These are phyloP conservation scores for Selaginella moellendorffii DNA, from an alignment of 75 land plant species.

Conservation along the genomic window DNA sequence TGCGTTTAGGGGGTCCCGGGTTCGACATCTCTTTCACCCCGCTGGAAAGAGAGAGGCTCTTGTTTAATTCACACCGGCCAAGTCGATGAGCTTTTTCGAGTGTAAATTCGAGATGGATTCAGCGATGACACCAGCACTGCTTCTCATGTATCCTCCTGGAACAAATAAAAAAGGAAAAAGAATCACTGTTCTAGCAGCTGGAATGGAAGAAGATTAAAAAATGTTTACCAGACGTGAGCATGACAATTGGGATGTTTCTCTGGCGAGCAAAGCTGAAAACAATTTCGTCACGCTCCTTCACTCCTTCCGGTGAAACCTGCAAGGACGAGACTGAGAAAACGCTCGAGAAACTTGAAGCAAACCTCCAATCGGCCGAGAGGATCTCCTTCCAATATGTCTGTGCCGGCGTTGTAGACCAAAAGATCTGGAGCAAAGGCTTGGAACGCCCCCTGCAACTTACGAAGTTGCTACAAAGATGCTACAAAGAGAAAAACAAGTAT, in stretches of 20 bases:
- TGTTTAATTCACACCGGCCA: too few species aligned
- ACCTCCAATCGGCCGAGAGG: slow-evolving; percentile 78
- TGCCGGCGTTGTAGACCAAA: slow-evolving; percentile 90
- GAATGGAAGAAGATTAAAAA: background rate
- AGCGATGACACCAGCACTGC: slow-evolving; percentile 87
- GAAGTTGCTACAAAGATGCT: too few species aligned
- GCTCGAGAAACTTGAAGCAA: too few species aligned
- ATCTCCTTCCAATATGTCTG: slow-evolving; percentile 95
- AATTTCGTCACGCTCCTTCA: slow-evolving; percentile 64
- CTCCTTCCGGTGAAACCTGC: slow-evolving; percentile 31
- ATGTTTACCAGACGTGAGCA: slow-evolving; percentile 88
- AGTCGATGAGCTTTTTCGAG: slow-evolving; percentile 36
- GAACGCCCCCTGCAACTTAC: slow-evolving; percentile 40
- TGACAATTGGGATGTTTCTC: slow-evolving; percentile 57
- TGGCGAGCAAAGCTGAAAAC: slow-evolving; percentile 67
- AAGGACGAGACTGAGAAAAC: too few species aligned
- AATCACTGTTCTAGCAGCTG: background rate
- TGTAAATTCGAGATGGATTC: slow-evolving; percentile 72
- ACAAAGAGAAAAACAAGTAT: too few species aligned
- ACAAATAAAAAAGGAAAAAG: slow-evolving; percentile 1
- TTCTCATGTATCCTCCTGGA: slow-evolving; percentile 95
- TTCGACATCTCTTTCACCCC: too few species aligned
- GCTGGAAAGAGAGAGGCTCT: too few species aligned
- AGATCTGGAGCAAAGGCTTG: slow-evolving; percentile 59
- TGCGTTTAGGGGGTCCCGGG: too few species aligned